Percentiles rank a stretch among this genome's conserved stretches.
phyloP scores from a whole-genome alignment of 805 yeast genomes.

The Wickerhamiella shivajii region DNA sequence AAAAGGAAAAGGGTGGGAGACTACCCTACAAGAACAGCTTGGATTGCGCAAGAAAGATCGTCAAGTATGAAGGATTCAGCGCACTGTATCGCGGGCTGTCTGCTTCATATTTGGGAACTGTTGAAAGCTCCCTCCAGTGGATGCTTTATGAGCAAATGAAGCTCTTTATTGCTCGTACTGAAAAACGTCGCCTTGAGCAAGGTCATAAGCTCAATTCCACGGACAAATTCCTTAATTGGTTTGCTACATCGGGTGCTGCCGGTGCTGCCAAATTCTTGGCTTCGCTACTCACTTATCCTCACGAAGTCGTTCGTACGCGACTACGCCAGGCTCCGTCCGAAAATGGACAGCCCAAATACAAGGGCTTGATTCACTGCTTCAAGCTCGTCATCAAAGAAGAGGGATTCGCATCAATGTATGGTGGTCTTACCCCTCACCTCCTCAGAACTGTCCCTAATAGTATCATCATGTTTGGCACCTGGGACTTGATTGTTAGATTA shows the following conservation, averaged over 20 bases:
- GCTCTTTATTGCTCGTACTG: slow-evolving; percentile 40
- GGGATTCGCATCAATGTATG: slow-evolving; percentile 85
- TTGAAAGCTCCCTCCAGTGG: slow-evolving; percentile 92
- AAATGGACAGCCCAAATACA: slow-evolving; percentile 71
- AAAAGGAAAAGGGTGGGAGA: slow-evolving; percentile 34
- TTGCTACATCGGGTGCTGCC: slow-evolving; percentile 92
- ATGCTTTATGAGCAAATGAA: slow-evolving; percentile 93
- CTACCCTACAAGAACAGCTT: slow-evolving; percentile 66
- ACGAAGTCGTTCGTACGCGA: slow-evolving; percentile 91
- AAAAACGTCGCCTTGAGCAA: slow-evolving; percentile 27
- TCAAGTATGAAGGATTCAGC: slow-evolving; percentile 59
- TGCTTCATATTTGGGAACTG: slow-evolving; percentile 88
- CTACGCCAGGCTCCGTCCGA: slow-evolving; percentile 84
- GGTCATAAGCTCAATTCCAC: slow-evolving; percentile 28
- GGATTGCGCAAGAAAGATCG: slow-evolving; percentile 64
- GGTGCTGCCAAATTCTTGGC: slow-evolving; percentile 93
- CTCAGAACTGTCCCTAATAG: slow-evolving; percentile 96
- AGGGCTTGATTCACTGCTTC: slow-evolving; percentile 81
- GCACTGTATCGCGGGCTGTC: slow-evolving; percentile 85
- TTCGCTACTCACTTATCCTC: slow-evolving; percentile 87
- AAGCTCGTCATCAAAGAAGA: slow-evolving; percentile 76
- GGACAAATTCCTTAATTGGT: slow-evolving; percentile 75
- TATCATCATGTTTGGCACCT: slow-evolving; percentile 97
- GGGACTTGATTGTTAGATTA: slow-evolving; percentile 72
- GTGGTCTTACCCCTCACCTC: slow-evolving; percentile 94